These are phyloP conservation scores for Colletotrichum coccodes DNA, from an alignment of 2,329 filamentous ascomycete genomes.

Conservation along the genomic window DNA sequence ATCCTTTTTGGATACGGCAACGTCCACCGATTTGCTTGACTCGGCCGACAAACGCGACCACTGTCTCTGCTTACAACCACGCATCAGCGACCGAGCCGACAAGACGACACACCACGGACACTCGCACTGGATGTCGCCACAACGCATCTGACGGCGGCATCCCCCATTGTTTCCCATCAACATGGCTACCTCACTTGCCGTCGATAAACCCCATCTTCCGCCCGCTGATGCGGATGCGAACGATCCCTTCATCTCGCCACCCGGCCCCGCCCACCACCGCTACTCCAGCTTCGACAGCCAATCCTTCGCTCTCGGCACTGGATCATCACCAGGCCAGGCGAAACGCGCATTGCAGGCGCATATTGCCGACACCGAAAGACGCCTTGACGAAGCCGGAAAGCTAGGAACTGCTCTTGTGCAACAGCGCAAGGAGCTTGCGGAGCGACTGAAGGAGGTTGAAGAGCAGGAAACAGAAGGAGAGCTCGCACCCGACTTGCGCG, in stretches of 20 bases:
- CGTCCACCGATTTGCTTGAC: constrained; percentile 1
- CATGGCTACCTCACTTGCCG: constrained; percentile 56
- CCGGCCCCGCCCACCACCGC: constrained; percentile 67
- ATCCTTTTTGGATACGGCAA: background rate
- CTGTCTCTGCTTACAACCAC: constrained; percentile 6
- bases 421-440: constrained; percentile 84
- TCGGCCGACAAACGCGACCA: constrained; percentile 12
- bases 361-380: constrained; percentile 89
- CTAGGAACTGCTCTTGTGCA: constrained; percentile 88
- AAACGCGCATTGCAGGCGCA: constrained; percentile 92
- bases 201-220: constrained; percentile 53
- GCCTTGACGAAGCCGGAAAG: constrained; percentile 90
- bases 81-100: constrained; percentile 2
- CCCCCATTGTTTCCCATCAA: constrained; percentile 35
- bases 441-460: constrained; percentile 87
- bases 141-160: constrained; percentile 28
- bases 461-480: constrained; percentile 80
- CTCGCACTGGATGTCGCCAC: constrained; percentile 31
- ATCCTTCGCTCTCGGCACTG: constrained; percentile 80
- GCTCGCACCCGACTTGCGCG: constrained; percentile 83
- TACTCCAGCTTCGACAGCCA: constrained; percentile 87
- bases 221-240: constrained; percentile 49
- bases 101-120: background rate
- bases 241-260: constrained; percentile 68
- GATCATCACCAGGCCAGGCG: constrained; percentile 83